Evolutionary conservation across 345 rosid species (phyloP), one percentile per base, ranked within the genome.

Genomic region (Xanthoceras sorbifolium): DNA sequence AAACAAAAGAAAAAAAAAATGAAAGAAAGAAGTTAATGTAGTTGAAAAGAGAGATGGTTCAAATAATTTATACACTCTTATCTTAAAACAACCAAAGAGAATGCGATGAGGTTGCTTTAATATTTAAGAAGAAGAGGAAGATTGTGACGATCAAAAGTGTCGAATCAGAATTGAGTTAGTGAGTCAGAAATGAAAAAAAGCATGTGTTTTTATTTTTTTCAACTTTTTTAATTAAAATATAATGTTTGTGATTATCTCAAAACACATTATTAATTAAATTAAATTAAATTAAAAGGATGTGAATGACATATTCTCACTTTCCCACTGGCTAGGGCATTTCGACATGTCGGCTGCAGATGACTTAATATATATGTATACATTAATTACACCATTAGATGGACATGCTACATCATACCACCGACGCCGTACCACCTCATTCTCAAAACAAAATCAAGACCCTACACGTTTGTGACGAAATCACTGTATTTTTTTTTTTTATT

Each of bases 381-480:
- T 6, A 6, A 36, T 36, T 36, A 75, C 76, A 83, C 48, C 52
- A 63, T 23, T 5, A 74, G 77, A 69, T 78, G 72, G 52, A 26
- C 4, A 79, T 26, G 75, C 86, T 85, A 82, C 78, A 2, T 79
- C 88, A 76, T 12, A 25, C 50, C 80, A 69, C 74, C 71, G 52
- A 76, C 67, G n/a, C 74, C 12, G 7, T 44, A 48, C 69, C 75
- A 44, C 22, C 54, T 65, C 32, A 74, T n/a, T 6, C 18, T 25
- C 36, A 25, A 44, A 2, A 46, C 20, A 40, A 32, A 26, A 71
- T 6, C 8, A 54, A 73, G 20, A 65, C 23, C 55, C 18, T 23
- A 50, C 77, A 79, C 74, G 72, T 54, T 20, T 64, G 72, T 75
- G 82, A 83, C 48, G 67, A 69, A 50, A 76, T 78, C 75, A 77